Evolutionary conservation across 1,139 yeast genomes (phyloP).

Genomic region (Geotrichum siamense): DNA sequence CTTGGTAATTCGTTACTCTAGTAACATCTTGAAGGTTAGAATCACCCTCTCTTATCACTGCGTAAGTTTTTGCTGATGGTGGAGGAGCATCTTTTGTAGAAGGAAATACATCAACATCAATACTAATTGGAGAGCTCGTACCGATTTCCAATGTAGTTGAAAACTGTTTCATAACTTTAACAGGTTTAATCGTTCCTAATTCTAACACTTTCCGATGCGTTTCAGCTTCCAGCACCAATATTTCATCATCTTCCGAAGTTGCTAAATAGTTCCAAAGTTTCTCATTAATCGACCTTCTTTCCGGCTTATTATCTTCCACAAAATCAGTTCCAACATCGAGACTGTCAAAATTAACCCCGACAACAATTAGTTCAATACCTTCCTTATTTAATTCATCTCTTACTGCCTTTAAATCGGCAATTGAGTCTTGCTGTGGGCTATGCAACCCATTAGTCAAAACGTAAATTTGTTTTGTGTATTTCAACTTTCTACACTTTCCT

Average conservation of each 20-base stretch:
- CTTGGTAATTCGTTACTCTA: slow-evolving; percentile 13
- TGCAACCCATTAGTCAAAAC: slow-evolving; percentile 41
- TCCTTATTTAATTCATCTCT: slow-evolving; percentile 4
- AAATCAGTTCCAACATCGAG: neutral
- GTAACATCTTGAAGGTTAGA: slow-evolving; percentile 20
- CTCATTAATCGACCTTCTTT: slow-evolving; percentile 41
- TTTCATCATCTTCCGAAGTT: slow-evolving; percentile 28
- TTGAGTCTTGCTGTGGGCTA: slow-evolving; percentile 1
- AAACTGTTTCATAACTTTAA: slow-evolving; percentile 38
- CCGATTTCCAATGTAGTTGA: slow-evolving; percentile 42
- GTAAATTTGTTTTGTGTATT: slow-evolving; percentile 37
- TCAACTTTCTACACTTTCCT: slow-evolving; percentile 32
- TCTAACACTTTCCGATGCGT: slow-evolving; percentile 14
- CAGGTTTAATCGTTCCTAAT: slow-evolving; percentile 33
- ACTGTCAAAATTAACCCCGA: slow-evolving; percentile 34
- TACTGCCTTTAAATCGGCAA: slow-evolving; percentile 3
- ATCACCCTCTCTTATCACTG: slow-evolving; percentile 6
- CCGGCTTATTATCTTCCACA: slow-evolving; percentile 5
- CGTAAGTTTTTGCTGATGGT: slow-evolving; percentile 33
- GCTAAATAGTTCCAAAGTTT: slow-evolving; percentile 35
- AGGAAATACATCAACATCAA: slow-evolving; percentile 58
- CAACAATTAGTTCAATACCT: slow-evolving; percentile 24
- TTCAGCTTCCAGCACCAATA: neutral
- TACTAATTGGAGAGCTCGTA: slow-evolving; percentile 21
- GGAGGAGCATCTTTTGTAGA: slow-evolving; percentile 47